Base-by-base conservation (phyloP, 2,329 filamentous ascomycete genomes). In the Pestalotiopsis sp. region DNA sequence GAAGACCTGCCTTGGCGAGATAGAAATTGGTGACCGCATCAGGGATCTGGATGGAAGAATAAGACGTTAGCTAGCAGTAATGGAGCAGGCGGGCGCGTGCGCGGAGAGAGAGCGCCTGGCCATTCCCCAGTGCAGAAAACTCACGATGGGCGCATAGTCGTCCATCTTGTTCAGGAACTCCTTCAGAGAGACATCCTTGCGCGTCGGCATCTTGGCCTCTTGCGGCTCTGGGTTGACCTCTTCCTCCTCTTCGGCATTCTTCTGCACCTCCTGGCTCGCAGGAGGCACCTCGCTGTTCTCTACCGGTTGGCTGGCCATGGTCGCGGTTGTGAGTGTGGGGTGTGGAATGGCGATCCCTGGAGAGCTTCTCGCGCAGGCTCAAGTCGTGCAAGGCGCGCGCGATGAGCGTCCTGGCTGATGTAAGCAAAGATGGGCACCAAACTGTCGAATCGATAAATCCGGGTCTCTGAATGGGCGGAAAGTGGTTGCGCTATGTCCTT, bases 11-110 rank as follows among this genome's bases (percentile, higher is more conserved):
- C 74, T 97, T 92, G 49, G 95, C 97, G 84, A 99, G 93, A 83
- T 99, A 99, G 86, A 98, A 98, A 80, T 97, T 92, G 71, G 95
- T 98, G 25, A 99, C 96, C 23, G 96, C 96, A 78, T 99, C 96
- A 60, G 96, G 96, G 74, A 99, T 98, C 93, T 97, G 74, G 45
- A 23, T 25, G 31, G 52, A 59, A 49, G 23, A 41, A 6, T 62
- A 27, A n/a, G 27, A 13, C 20, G 14, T 25, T 14, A 41, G 45
- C 38, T 36, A 45, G 39, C 9, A 1, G 45, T 2, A 23, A n/a
- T n/a, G n/a, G 45, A 31, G 6, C 45, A 9, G 9, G 45, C n/a
- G 11, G n/a, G 20, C 13, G 59, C 20, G 49, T 64, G 67, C n/a
- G 62, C 55, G n/a, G n/a, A 38, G 14, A n/a, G 27, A 39, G 20